These are phyloP conservation scores for Fusarium sublunatum DNA, from an alignment of 2,329 filamentous ascomycete species.

Conservation along the genomic window DNA sequence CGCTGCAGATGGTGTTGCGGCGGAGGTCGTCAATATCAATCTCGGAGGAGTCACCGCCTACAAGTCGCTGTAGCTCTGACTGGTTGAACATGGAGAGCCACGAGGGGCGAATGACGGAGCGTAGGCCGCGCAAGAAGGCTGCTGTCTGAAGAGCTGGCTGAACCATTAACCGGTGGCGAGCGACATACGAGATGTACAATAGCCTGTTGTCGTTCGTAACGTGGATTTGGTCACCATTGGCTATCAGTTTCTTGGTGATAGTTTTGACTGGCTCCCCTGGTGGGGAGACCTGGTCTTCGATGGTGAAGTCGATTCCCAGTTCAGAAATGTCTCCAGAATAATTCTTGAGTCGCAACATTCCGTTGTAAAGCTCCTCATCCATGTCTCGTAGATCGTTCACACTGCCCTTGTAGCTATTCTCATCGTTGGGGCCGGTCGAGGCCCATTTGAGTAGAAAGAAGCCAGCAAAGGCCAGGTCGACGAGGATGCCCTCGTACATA, in stretches of 20 bases:
- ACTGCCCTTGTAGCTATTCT: slow-evolving; percentile 85
- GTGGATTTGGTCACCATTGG: slow-evolving; percentile 77
- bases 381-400: slow-evolving; percentile 94
- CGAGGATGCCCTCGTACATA: slow-evolving; percentile 94
- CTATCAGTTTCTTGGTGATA: slow-evolving; percentile 79
- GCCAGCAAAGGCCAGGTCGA: slow-evolving; percentile 91
- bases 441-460: slow-evolving; percentile 99
- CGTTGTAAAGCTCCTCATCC: slow-evolving; percentile 90
- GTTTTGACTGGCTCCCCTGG: slow-evolving; percentile 64
- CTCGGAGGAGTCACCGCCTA: slow-evolving; percentile 85
- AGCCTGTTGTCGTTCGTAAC: slow-evolving; percentile 94
- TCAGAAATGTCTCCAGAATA: slow-evolving; percentile 78
- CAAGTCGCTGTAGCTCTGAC: slow-evolving; percentile 89
- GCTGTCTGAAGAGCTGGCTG: slow-evolving; percentile 86
- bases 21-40: slow-evolving; percentile 91
- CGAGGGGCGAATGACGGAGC: slow-evolving; percentile 86
- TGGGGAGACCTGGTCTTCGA: slow-evolving; percentile 74
- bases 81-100: slow-evolving; percentile 99
- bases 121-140: slow-evolving; percentile 87
- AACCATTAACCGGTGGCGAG: slow-evolving; percentile 83
- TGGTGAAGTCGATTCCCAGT: slow-evolving; percentile 87
- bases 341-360: slow-evolving; percentile 85
- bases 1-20: slow-evolving; percentile 85
- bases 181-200: slow-evolving; percentile 93
- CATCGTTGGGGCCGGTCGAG: slow-evolving; percentile 71